Percentiles rank a stretch among this genome's conserved stretches.
Conservation (phyloP, 495 filamentous ascomycete genomes). For the Glonium stellatum region DNA sequence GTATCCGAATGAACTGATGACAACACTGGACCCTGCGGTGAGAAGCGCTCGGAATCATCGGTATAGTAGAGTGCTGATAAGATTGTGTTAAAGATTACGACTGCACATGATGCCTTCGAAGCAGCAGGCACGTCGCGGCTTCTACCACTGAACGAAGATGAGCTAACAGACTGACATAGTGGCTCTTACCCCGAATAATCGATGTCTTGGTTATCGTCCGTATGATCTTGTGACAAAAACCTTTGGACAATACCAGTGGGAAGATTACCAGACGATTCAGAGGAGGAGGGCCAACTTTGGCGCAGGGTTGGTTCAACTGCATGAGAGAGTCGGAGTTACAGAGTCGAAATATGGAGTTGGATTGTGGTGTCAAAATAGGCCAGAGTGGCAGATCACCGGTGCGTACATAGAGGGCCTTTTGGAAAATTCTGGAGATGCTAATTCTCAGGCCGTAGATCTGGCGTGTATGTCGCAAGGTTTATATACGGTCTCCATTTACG, state of each 20-base stretch:
- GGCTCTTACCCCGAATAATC: constrained; percentile 40
- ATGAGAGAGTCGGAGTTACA: constrained; percentile 59
- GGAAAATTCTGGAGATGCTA: not conserved
- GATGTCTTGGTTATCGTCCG: constrained; percentile 73
- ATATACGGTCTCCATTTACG: constrained; percentile 90
- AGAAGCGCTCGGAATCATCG: not conserved
- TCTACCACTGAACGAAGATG: not conserved
- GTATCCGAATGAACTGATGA: constrained; percentile 61
- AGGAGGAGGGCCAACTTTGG: constrained; percentile 77
- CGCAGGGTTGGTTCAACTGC: constrained; percentile 76
- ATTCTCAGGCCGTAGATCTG: constrained; percentile 54
- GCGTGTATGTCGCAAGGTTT: constrained; percentile 83
- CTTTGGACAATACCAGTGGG: constrained; percentile 75
- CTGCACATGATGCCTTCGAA: constrained; percentile 79
- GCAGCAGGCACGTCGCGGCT: constrained; percentile 42
- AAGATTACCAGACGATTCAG: constrained; percentile 74
- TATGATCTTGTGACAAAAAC: constrained; percentile 70
- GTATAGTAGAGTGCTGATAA: not conserved
- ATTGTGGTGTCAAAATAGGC: constrained; percentile 91
- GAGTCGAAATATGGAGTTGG: constrained; percentile 75
- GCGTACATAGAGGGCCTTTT: constrained; percentile 20
- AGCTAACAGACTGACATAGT: constrained; percentile 10
- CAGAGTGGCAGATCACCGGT: constrained; percentile 96
- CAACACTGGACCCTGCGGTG: constrained; percentile 67
- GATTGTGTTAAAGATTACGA: constrained; percentile 45